Evolutionary conservation across 2,329 filamentous ascomycete genomes (phyloP), one percentile per base, ranked within the genome.

Genomic region (Cladosporium sp.): DNA sequence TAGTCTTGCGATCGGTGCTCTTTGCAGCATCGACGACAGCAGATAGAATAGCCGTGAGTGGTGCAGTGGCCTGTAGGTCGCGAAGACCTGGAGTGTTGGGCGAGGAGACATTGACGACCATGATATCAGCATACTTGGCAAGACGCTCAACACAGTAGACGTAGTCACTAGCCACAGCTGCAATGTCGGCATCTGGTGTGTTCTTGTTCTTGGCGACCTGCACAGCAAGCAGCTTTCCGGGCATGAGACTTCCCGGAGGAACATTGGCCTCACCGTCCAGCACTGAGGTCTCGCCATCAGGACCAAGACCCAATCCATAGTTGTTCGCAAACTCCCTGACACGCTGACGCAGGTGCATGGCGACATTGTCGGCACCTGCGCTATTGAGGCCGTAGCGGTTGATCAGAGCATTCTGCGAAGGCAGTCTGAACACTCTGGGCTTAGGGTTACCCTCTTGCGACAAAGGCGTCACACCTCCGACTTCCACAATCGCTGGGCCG

Each of bases 71-170:
- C 79, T 99, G 95, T 43, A 99, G 82, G 64, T 92, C 90, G 26
- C 95, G 88, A 58, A 98, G 84, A 0, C 95, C 94, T 0, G 94
- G 94, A 0, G 94, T 98, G 80, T 99, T 99, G 26, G 95, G 95
- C 72, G 91, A 96, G 74, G 93, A 97, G 58, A 99, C 95, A 73
- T 99, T 99, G 74, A 99, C 95, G 8, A 98, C 94, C n/a, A 99
- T 81, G 39, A 99, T 90, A 74, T 99, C 95, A 13, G 95, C 93
- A 76, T 97, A 99, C 59, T 85, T 89, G 4, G 90, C 95, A 43
- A 99, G 82, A 54, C 89, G 85, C 63, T 90, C 84, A 3, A 97
- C 93, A 73, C 94, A 97, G 77, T 91, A 91, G n/a, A 95, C 91
- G 75, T 98, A 97, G 72, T 90, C 86, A 26, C 86, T 84, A 59